Evolutionary conservation across 768 basidiomycete species (phyloP), one percentile per base, ranked within the genome.

Genomic region (Boletus coccyginus): DNA sequence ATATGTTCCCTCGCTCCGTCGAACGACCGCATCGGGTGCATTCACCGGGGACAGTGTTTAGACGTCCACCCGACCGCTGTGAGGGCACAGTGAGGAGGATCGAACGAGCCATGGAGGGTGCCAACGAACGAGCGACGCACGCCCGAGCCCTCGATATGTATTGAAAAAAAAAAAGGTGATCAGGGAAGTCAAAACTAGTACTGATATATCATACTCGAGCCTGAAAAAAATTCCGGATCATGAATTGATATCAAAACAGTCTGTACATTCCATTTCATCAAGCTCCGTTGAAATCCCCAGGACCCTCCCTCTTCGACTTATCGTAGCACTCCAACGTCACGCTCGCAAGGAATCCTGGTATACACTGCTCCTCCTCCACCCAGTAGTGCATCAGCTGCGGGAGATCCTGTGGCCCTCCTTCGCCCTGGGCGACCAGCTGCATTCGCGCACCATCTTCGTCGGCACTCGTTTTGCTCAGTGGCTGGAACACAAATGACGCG

Each of bases 301-400:
- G 14, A 47, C 24, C 36, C n/a, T 64, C 71, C 50, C 68, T 61
- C 67, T 88, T 90, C 61, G 80, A 79, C 70, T 84, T 86, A 60
- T 94, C 92, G 69, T 89, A 94, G 68, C 91, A 88, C 72, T 94
- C 91, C 62, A 94, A 70, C 32, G 92, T 95, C 40, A 96, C 82
- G 64, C 88, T 91, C 32, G 93, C 92, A 73, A 95, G 72, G 68
- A 96, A 94, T 0, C 93, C 90, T 0, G 94, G 92, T 55, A 94
- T 87, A 69, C 91, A 93, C 71, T 90, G 82, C 66, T 92, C 86
- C 59, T 84, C 81, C 65, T 86, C 85, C 42, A 96, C 87, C 94
- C 94, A 95, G 66, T 90, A 92, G 50, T 81, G 78, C 82, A 94
- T 84, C 58, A 89, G 66, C 65, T 87, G 83, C 10, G 86, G 85